These are phyloP conservation scores for Holtermannia corniformis DNA, from an alignment of 768 basidiomycete genomes.

Conservation along the genomic window DNA sequence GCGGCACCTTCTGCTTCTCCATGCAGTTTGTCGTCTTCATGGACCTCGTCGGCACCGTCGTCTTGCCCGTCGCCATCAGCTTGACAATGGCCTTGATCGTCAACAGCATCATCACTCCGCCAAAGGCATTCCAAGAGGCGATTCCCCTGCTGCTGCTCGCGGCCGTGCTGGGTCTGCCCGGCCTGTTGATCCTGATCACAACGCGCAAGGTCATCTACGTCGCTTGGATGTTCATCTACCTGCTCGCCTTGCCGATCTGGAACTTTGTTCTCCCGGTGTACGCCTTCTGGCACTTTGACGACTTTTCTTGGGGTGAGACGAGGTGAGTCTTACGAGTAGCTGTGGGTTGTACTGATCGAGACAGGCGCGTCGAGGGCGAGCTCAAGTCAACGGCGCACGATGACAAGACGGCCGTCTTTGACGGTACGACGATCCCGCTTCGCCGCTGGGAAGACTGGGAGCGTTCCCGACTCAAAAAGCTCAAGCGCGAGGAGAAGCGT, in stretches of 20 bases:
- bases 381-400: conserved; percentile 65
- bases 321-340: conserved; percentile 51
- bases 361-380: conserved; percentile 92
- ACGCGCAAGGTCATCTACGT: conserved; percentile 92
- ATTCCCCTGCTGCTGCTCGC: conserved; percentile 84
- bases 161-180: conserved; percentile 88
- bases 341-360: not conserved
- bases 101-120: conserved; percentile 68
- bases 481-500: conserved; percentile 61
- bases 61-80: conserved; percentile 84
- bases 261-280: conserved; percentile 89
- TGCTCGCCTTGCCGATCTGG: conserved; percentile 88
- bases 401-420: conserved; percentile 48
- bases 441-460: conserved; percentile 99
- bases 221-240: conserved; percentile 96
- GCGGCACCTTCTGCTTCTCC: conserved; percentile 98
- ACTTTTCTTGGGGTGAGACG: conserved; percentile 99
- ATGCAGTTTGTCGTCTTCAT: conserved; percentile 99
- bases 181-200: conserved; percentile 81
- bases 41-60: conserved; percentile 55
- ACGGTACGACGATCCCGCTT: conserved; percentile 64
- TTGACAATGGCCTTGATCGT: conserved; percentile 83
- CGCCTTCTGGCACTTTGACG: conserved; percentile 98
- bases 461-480: conserved; percentile 79
- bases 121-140: conserved; percentile 75